Percentiles rank a stretch among this genome's conserved stretches.
Conservation (phyloP, 169 alveolate genomes). For the Eimeria nieschulzi region DNA sequence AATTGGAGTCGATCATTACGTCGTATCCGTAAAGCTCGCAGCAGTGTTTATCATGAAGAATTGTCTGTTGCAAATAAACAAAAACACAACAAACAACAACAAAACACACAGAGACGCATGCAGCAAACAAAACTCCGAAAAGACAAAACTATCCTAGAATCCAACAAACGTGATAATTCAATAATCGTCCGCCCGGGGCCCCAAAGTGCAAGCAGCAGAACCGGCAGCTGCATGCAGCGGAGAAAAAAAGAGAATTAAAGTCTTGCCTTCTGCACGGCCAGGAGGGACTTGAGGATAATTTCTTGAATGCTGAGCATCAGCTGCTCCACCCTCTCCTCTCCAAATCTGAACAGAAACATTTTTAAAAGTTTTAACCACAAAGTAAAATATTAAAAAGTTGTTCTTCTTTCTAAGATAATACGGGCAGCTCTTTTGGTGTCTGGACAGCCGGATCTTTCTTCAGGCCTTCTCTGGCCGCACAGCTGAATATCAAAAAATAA, state of each 20-base stretch:
- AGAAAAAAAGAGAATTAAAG: neutral
- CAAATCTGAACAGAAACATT: conserved; percentile 70
- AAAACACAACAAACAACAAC: neutral
- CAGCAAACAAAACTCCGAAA: no score
- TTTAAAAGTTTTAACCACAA: neutral
- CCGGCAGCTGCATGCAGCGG: no score
- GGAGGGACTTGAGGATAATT: conserved; percentile 75
- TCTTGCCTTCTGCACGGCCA: conserved; percentile 85
- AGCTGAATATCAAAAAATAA: neutral
- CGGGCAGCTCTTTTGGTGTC: no score
- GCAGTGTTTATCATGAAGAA: conserved; percentile 89
- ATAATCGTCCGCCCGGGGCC: no score
- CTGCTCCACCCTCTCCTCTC: conserved; percentile 86
- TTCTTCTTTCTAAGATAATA: no score
- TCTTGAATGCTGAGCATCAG: conserved; percentile 79
- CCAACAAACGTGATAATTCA: no score
- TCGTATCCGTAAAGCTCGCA: conserved; percentile 94
- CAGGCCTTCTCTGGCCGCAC: no score
- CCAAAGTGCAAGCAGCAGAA: no score
- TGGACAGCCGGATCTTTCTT: no score
- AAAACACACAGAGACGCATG: no score
- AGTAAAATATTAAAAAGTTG: no score
- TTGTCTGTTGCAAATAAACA: conserved; percentile 39
- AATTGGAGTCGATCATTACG: conserved; percentile 87
- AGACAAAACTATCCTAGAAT: no score